A percentile compares a stretch with the other conserved stretches of the same genome.
Conservation (phyloP, 1,284 basidiomycete genomes). For the Ceratobasidium papillatum region DNA sequence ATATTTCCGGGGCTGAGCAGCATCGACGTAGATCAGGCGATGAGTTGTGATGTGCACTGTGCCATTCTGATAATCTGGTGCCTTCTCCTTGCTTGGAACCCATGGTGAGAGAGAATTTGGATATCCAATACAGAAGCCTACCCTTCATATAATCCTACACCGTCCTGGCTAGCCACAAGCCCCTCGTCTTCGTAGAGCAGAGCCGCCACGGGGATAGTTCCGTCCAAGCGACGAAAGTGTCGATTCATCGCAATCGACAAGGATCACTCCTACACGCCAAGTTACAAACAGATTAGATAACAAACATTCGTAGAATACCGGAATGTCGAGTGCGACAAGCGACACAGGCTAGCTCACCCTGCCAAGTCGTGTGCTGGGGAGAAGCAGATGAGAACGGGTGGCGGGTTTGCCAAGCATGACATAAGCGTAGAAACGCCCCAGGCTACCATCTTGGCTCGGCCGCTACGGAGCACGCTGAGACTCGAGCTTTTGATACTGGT, state of each 20-base stretch:
- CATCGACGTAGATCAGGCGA: conserved; percentile 83
- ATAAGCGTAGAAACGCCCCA: conserved; percentile 10
- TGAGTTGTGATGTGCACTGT: conserved; percentile 83
- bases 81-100: conserved; percentile 76
- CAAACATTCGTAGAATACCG: not conserved
- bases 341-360: not conserved
- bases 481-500: not conserved
- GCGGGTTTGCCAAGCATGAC: conserved; percentile 4
- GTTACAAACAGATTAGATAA: not conserved
- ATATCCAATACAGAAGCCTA: conserved; percentile 54
- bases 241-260: conserved; percentile 38
- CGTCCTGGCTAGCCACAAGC: conserved; percentile 74
- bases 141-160: conserved; percentile 91
- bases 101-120: not conserved
- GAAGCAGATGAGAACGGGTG: not conserved
- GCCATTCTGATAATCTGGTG: conserved; percentile 75
- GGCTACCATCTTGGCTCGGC: not conserved
- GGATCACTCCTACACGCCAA: not conserved
- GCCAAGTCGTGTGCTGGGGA: conserved; percentile 5
- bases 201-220: conserved; percentile 75
- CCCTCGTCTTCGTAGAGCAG: conserved; percentile 83
- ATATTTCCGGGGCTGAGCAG: conserved; percentile 57
- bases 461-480: not conserved
- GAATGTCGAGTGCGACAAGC: not conserved
- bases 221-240: conserved; percentile 59